phyloP scores from a whole-genome alignment of 2,329 filamentous ascomycete genomes.

The Aspergillus pseudoterreus region DNA sequence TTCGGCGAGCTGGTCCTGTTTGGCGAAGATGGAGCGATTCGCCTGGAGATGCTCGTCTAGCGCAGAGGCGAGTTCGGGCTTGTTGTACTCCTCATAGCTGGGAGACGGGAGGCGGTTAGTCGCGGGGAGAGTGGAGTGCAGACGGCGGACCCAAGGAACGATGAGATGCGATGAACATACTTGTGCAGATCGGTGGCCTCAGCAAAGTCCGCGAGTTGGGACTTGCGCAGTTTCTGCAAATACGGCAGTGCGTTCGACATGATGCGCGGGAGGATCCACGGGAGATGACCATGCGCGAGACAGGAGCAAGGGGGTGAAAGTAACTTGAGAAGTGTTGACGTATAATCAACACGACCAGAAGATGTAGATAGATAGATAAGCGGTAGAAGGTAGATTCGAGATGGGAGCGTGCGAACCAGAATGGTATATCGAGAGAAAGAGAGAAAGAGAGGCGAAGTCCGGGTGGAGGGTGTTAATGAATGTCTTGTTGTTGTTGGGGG shows the following conservation, averaged over 20 bases:
- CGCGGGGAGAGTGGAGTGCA: too few relatives aligned
- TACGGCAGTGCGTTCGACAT: constrained; percentile 68
- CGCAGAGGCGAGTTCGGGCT: constrained; percentile 71
- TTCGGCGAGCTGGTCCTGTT: constrained; percentile 62
- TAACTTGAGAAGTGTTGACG: background rate
- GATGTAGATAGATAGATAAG: background rate
- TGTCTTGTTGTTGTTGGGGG: background rate
- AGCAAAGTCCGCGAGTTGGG: constrained; percentile 71
- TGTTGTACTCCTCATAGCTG: constrained; percentile 69
- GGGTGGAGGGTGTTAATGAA: background rate
- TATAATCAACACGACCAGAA: background rate
- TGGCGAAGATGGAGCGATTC: constrained; percentile 63
- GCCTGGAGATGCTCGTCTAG: constrained; percentile 70
- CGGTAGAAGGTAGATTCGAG: constrained; percentile 1
- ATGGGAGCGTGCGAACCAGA: constrained; percentile 7
- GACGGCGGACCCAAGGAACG: background rate
- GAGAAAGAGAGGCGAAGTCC: constrained; percentile 8
- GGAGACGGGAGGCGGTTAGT: constrained; percentile 3
- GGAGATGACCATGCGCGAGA: constrained; percentile 41
- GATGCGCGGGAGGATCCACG: constrained; percentile 24
- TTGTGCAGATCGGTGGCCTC: constrained; percentile 66
- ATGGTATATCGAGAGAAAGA: constrained; percentile 12
- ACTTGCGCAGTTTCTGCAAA: constrained; percentile 78
- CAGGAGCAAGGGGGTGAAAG: constrained; percentile 15
- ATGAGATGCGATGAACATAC: constrained; percentile 53